These are phyloP conservation scores for Kodamaea leandrae DNA, from an alignment of 805 yeast genomes.

Conservation along the genomic window DNA sequence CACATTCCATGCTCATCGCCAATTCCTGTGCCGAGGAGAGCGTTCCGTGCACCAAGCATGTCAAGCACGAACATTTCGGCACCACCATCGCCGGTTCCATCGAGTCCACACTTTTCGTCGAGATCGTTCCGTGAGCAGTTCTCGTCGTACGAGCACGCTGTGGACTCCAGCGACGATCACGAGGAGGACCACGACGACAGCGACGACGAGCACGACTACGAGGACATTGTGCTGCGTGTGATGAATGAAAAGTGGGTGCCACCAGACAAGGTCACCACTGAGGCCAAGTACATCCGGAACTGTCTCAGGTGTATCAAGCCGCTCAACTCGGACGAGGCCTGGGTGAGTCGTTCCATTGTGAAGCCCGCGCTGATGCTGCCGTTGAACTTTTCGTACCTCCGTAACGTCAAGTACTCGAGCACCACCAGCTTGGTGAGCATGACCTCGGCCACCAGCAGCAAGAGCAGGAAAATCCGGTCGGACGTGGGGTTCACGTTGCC, in stretches of 20 bases:
- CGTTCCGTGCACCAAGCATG: too few species aligned
- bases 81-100: neutral
- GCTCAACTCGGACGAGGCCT: constrained; percentile 48
- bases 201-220: constrained; percentile 6
- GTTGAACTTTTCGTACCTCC: constrained; percentile 21
- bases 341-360: constrained; percentile 50
- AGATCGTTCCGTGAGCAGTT: neutral
- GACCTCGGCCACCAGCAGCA: constrained; percentile 9
- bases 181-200: constrained; percentile 17
- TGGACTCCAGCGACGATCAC: constrained; percentile 20
- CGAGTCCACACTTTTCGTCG: neutral
- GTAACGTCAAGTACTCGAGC: constrained; percentile 19
- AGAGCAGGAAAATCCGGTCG: constrained; percentile 5
- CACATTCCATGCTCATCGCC: too few species aligned
- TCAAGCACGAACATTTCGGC: too few species aligned
- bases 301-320: constrained; percentile 58
- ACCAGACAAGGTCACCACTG: constrained; percentile 29
- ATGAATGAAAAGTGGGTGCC: constrained; percentile 49
- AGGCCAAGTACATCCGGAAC: constrained; percentile 46
- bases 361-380: constrained; percentile 31
- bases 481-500: constrained; percentile 17
- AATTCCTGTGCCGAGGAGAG: too few species aligned
- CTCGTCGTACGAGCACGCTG: neutral
- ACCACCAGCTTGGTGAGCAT: constrained; percentile 20
- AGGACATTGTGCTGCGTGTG: neutral